Base-by-base conservation (phyloP, 2,329 filamentous ascomycete species). In the Apiospora saccharicola region DNA sequence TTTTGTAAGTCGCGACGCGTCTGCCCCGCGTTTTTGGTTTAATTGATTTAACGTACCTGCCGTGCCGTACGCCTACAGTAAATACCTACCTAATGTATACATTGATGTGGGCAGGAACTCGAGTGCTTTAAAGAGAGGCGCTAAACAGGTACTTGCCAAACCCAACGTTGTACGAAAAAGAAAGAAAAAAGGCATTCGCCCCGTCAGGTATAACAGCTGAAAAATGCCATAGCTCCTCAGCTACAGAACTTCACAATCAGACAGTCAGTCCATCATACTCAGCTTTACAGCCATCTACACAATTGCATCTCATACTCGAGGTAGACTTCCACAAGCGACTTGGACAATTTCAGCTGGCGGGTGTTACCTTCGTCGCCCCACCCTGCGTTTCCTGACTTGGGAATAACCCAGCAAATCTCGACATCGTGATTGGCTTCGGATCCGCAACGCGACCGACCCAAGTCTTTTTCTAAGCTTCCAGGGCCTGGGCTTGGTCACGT, bases 391-490 rank as follows among this genome's bases (percentile, higher is more conserved):
- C 57, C 57, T 64, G 57, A 64, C 57, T 64, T 64, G 34, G 57
- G 57, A 41, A 64, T 41, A 64, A 64, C 57, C 57, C 57, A 64
- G 34, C 57, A n/a, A 34, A 49, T 37, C 44, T 41, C 10, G 44
- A 37, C 47, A 69, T 49, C 67, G 67, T 44, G 30, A 47, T 49
- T 69, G 67, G 67, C 44, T 47, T 44, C 44, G 67, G 10, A 41
- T 37, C 57, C 57, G 57, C 57, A 64, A 64, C 57, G 57, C 57
- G 57, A 41, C 57, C 57, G 19, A 64, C 67, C 67, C 30, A 49
- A 47, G 34, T 49, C 67, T 69, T 69, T 68, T 30, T 41, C 26
- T 4, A 30, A 30, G 26, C 26, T 41, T 22, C 57, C 57, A 64
- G 34, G 30, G 57, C 57, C 30, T 41, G 34, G 57, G 34, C 57